A percentile compares a stretch with the other conserved stretches of the same genome.
phyloP scores from a whole-genome alignment of 441 rosid species.

The Pelargonium cotyledonis region DNA sequence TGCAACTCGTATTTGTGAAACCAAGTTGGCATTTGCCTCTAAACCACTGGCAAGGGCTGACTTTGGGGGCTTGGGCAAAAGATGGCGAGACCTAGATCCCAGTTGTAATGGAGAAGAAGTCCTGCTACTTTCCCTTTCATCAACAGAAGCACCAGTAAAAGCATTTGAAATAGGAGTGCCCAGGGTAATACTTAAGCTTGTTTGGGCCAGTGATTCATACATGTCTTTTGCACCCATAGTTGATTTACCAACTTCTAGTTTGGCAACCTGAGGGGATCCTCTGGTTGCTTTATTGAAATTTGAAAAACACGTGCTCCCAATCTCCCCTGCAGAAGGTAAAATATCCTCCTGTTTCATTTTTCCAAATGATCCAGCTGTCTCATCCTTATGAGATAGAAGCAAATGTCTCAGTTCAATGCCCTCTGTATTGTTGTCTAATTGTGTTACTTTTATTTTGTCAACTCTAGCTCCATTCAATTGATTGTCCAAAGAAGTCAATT shows the following conservation, averaged over 20 bases:
- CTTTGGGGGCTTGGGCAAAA: constrained; percentile 59
- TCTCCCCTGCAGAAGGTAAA: constrained; percentile 28
- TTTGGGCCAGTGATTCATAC: constrained; percentile 38
- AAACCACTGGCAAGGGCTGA: constrained; percentile 41
- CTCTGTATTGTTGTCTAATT: constrained; percentile 33
- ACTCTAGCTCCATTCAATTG: constrained; percentile 38
- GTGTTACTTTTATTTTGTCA: constrained; percentile 45
- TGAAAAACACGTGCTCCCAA: constrained; percentile 25
- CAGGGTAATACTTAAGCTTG: constrained; percentile 53
- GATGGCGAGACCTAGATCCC: constrained; percentile 53
- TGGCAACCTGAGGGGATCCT: constrained; percentile 27
- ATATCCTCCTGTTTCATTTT: constrained; percentile 52
- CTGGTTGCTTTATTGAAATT: constrained; percentile 20
- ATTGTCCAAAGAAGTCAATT: constrained; percentile 36
- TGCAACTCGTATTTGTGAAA: constrained; percentile 61
- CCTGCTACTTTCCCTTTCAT: constrained; percentile 45
- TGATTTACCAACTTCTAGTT: constrained; percentile 37
- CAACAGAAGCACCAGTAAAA: constrained; percentile 35
- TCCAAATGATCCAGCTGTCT: constrained; percentile 30
- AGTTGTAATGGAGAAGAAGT: constrained; percentile 50
- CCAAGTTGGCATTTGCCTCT: constrained; percentile 45
- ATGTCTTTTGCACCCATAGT: constrained; percentile 29
- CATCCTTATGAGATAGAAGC: constrained; percentile 49
- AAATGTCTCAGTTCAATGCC: constrained; percentile 40
- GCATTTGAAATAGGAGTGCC: constrained; percentile 40